A percentile compares a stretch with the other conserved stretches of the same genome.
Evolutionary conservation across 768 basidiomycete genomes (phyloP).

Genomic region (Lactarius psammicola): DNA sequence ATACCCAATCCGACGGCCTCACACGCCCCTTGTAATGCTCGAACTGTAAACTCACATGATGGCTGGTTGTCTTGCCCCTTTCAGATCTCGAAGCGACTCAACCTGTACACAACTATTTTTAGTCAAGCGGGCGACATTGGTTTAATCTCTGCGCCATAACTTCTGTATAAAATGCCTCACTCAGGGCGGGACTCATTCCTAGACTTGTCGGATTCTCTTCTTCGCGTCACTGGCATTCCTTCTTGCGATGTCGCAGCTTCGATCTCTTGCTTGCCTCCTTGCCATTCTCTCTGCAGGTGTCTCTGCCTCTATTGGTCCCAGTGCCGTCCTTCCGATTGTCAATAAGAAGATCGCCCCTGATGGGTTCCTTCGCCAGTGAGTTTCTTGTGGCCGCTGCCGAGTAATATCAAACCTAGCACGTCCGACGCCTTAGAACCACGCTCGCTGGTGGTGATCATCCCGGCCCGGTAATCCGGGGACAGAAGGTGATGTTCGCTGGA

Average conservation of each 20-base stretch:
- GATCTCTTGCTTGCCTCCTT: constrained; percentile 7
- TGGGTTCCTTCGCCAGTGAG: constrained; percentile 24
- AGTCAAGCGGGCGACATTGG: no score
- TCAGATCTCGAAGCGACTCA: no score
- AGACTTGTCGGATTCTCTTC: constrained; percentile 6
- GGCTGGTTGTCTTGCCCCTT: no score
- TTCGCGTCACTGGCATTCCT: constrained; percentile 1
- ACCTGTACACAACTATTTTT: no score
- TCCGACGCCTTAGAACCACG: not conserved
- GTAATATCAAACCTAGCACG: not conserved
- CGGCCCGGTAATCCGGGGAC: constrained; percentile 14
- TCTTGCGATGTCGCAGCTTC: constrained; percentile 12
- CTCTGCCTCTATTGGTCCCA: constrained; percentile 13
- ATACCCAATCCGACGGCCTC: no score
- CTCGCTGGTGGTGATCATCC: constrained; percentile 14
- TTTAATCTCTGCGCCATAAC: not conserved
- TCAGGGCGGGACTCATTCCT: not conserved
- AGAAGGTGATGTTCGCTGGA: constrained; percentile 2
- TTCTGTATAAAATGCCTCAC: constrained; percentile 12
- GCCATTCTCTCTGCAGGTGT: not conserved
- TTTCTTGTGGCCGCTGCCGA: not conserved
- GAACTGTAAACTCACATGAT: no score
- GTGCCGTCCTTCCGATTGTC: constrained; percentile 5
- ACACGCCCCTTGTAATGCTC: no score
- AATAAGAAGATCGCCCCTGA: constrained; percentile 18